Base-by-base conservation (phyloP, 192 early-diverging fungal genomes). In the Dispira parvispora region DNA sequence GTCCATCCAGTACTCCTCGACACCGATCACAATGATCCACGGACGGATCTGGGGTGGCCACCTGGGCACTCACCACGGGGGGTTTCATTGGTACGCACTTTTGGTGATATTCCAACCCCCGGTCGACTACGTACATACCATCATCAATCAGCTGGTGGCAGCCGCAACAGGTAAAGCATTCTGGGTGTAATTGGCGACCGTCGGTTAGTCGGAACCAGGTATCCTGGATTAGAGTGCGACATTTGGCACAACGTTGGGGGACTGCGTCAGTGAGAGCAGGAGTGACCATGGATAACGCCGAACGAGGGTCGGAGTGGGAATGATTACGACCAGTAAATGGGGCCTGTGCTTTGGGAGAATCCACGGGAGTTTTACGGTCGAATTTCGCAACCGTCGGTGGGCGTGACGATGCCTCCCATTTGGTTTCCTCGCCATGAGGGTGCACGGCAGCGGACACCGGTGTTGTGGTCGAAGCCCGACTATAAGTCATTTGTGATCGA, bases 201-300 rank as follows among this genome's bases (percentile, higher is more conserved):
- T 78, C 76, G 5, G 73, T 72, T 16, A 78, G 71, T 16, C 73
- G 61, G 66, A 78, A 72, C 73, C 73, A 78, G 8, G 73, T 78
- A 16, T 74, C 76, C 26, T 68, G 69, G 27, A 78, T 73, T 18
- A 63, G 32, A 8, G 56, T 56, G 0, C 47, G 21, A 65, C 76
- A 78, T 4, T 69, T 68, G 8, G 76, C 70, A 25, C 76, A 78
- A 52, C 65, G 65, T 54, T 73, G 72, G 13, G 73, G 25, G n/a
- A 23, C 10, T 16, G 52, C 9, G 11, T 9, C 52, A 16, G 52
- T 21, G n/a, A 54, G 9, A 54, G 52, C 16, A 54, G 52, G 52
- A 9, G 52, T 54, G 52, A 25, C 9, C 12, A 23, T 54, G 11
- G 46, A 46, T 11, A 46, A 18, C 46, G 18, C 46, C 46, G 46